A percentile compares a stretch with the other conserved stretches of the same genome.
Conservation (phyloP, 73 alveolate species). For the Paramecium pentaurelia region DNA sequence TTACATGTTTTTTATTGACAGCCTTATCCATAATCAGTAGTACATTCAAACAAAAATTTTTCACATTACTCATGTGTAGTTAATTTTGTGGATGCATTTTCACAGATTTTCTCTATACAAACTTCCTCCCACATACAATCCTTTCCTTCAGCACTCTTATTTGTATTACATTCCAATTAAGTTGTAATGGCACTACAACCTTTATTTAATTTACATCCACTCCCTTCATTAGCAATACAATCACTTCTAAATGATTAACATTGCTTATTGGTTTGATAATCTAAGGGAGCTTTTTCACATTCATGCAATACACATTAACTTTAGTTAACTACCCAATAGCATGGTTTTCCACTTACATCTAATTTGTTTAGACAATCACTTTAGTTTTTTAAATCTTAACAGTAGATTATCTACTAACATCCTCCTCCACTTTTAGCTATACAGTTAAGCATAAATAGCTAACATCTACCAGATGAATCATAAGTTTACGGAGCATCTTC, state of each 20-base stretch:
- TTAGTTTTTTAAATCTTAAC: not conserved
- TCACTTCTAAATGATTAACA: not conserved
- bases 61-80: not conserved
- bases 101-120: not conserved
- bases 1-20: not conserved
- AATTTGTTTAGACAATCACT: not conserved
- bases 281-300: not conserved
- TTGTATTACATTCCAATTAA: not conserved
- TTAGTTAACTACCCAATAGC: not conserved
- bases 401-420: not conserved
- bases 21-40: not conserved
- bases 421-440: not conserved
- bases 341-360: not conserved
- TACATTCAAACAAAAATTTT: not conserved
- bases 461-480: not conserved
- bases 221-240: not conserved
- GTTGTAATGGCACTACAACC: not conserved
- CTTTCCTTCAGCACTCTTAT: not conserved
- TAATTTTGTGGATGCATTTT: not conserved
- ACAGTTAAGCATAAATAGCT: not conserved
- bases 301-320: not conserved
- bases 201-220: not conserved
- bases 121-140: constrained; percentile 5
- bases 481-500: not conserved
- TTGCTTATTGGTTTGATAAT: not conserved